Conservation (phyloP, 1,284 basidiomycete genomes). For the Ceratobasidium papillatum region DNA sequence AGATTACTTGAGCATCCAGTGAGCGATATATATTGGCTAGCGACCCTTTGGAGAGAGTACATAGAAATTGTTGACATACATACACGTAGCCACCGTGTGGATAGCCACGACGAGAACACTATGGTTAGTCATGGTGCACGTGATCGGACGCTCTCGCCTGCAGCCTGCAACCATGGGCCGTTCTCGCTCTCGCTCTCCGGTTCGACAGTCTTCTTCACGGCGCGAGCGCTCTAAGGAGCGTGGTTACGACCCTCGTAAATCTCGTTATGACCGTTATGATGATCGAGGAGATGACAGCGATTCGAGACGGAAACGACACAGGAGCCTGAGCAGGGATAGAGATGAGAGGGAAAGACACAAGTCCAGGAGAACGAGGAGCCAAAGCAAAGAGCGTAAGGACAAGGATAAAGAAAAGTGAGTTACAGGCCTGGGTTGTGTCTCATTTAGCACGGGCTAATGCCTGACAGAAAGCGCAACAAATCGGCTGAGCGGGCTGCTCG, state of each 20-base stretch:
- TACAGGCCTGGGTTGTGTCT: neutral
- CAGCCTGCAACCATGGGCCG: slow-evolving; percentile 23
- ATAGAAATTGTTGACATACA: too few relatives aligned
- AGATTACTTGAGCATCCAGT: too few relatives aligned
- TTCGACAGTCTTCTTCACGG: slow-evolving; percentile 18
- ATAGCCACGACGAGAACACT: too few relatives aligned
- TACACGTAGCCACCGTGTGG: neutral
- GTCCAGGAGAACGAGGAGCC: slow-evolving; percentile 45
- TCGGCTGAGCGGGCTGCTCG: slow-evolving; percentile 70
- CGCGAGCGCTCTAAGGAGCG: slow-evolving; percentile 26
- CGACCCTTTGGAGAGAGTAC: too few relatives aligned
- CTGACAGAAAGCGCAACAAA: slow-evolving; percentile 42
- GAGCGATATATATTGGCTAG: too few relatives aligned
- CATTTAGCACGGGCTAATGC: slow-evolving; percentile 31
- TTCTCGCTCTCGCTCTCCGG: slow-evolving; percentile 25
- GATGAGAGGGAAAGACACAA: slow-evolving; percentile 43
- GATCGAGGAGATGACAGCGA: slow-evolving; percentile 48
- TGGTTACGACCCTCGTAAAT: slow-evolving; percentile 42
- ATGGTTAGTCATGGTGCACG: neutral
- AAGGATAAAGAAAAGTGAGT: slow-evolving; percentile 50
- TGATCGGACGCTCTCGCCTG: neutral
- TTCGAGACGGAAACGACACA: slow-evolving; percentile 46
- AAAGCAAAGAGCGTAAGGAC: slow-evolving; percentile 47
- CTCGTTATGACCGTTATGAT: slow-evolving; percentile 36
- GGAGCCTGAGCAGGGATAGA: slow-evolving; percentile 44